Conservation (phyloP, 2,329 filamentous ascomycete genomes). For the Fusarium ramigenum region DNA sequence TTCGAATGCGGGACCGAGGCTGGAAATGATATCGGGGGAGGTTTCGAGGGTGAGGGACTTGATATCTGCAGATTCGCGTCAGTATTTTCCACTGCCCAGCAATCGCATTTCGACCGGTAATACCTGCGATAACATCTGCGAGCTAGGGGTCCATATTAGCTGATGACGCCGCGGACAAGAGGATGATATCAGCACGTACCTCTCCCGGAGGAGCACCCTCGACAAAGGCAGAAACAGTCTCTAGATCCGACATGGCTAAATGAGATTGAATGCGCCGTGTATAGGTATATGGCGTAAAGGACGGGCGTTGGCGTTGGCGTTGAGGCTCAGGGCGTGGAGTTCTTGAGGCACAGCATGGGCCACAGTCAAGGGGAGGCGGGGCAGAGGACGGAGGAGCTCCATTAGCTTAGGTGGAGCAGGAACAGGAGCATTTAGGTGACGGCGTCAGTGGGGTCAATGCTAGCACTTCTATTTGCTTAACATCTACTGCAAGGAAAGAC, state of each 20-base stretch:
- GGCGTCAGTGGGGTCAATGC: constrained; percentile 21
- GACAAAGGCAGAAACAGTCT: constrained; percentile 81
- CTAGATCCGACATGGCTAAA: constrained; percentile 50
- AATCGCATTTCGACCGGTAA: constrained; percentile 20
- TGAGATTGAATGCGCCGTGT: constrained; percentile 13
- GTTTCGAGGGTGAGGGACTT: constrained; percentile 81
- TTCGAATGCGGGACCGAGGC: constrained; percentile 84
- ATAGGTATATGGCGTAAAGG: not conserved
- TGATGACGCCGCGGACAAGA: constrained; percentile 34
- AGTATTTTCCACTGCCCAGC: constrained; percentile 12
- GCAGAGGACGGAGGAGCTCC: constrained; percentile 30
- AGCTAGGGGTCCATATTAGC: constrained; percentile 65
- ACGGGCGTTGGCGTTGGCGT: constrained; percentile 18
- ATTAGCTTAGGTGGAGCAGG: constrained; percentile 34
- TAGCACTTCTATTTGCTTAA: not conserved
- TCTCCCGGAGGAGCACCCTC: constrained; percentile 95
- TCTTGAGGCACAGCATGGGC: constrained; percentile 27
- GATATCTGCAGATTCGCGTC: constrained; percentile 72
- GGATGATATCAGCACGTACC: constrained; percentile 64
- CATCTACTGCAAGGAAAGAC: not conserved
- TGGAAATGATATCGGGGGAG: constrained; percentile 72
- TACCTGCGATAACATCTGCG: constrained; percentile 88
- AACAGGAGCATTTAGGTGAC: not conserved
- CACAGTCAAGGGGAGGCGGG: constrained; percentile 38
- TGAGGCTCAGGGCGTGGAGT: constrained; percentile 33